Conservation (phyloP, 2,329 filamentous ascomycete genomes). For the Hymenoscyphus fructigenus region DNA sequence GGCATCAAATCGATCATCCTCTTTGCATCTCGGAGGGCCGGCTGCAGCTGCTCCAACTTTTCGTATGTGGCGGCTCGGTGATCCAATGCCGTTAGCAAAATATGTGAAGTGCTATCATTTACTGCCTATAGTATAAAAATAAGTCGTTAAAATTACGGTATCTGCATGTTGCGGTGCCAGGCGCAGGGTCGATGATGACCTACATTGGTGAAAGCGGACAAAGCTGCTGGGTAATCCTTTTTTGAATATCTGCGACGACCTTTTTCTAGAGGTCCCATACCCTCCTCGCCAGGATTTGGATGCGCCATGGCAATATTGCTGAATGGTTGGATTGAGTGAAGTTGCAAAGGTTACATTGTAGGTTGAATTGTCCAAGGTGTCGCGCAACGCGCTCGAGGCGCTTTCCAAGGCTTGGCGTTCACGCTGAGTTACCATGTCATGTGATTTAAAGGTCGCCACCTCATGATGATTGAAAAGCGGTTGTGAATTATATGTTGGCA, state of each 20-base stretch:
- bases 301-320: conserved; percentile 12
- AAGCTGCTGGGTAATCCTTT: conserved; percentile 30
- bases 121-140: conserved; percentile 25
- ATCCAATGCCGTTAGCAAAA: conserved; percentile 35
- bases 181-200: not conserved
- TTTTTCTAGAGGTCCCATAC: conserved; percentile 29
- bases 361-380: not conserved
- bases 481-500: too few relatives aligned
- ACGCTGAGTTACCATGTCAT: too few relatives aligned
- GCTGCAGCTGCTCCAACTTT: conserved; percentile 32
- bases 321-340: not conserved
- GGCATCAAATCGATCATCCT: conserved; percentile 36
- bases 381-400: not conserved
- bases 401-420: too few relatives aligned
- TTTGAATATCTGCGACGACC: conserved; percentile 33
- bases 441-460: too few relatives aligned
- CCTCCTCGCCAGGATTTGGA: conserved; percentile 23
- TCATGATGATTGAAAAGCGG: too few relatives aligned
- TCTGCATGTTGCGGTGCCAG: not conserved
- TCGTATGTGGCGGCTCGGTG: conserved; percentile 38
- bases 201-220: conserved; percentile 21
- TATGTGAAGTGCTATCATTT: conserved; percentile 26
- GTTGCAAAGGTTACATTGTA: not conserved
- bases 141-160: conserved; percentile 6
- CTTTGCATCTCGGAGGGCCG: conserved; percentile 35